Conservation (phyloP, 345 rosid genomes). For the Eucalyptus decipiens region DNA sequence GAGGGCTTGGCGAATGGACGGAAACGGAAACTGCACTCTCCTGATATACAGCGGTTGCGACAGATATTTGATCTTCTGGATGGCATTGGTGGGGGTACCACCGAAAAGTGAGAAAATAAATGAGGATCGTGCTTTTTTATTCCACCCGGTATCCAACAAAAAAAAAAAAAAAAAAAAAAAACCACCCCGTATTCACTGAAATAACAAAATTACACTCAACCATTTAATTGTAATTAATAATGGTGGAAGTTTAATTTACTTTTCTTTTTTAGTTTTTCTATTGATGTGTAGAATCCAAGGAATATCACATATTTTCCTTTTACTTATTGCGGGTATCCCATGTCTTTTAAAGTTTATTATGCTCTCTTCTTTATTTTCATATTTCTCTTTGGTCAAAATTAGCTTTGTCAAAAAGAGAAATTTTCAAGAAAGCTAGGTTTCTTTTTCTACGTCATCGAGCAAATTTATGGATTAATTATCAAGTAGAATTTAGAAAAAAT, state of each 20-base stretch:
- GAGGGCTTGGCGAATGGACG: not conserved
- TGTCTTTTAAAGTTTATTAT: not conserved
- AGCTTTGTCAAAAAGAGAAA: not conserved
- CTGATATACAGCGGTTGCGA: not conserved
- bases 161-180: too few relatives aligned
- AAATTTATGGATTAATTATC: not conserved
- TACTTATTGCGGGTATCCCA: not conserved
- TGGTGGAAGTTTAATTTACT: too few relatives aligned
- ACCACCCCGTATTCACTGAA: not conserved
- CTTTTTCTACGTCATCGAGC: not conserved
- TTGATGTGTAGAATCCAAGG: not conserved
- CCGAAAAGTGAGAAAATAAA: not conserved
- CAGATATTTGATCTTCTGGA: not conserved
- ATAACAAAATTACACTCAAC: not conserved
- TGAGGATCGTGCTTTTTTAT: not conserved
- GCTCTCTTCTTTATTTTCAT: not conserved
- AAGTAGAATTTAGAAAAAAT: rapidly evolving
- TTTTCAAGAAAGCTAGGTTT: not conserved
- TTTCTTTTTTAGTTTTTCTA: too few relatives aligned
- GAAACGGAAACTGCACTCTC: not conserved
- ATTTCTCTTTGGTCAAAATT: not conserved
- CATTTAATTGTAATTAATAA: not conserved
- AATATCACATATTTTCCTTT: not conserved
- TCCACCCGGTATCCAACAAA: not conserved
- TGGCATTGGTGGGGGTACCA: not conserved